phyloP scores from a whole-genome alignment of 306 rosid species.

The Carpinus viminea region DNA sequence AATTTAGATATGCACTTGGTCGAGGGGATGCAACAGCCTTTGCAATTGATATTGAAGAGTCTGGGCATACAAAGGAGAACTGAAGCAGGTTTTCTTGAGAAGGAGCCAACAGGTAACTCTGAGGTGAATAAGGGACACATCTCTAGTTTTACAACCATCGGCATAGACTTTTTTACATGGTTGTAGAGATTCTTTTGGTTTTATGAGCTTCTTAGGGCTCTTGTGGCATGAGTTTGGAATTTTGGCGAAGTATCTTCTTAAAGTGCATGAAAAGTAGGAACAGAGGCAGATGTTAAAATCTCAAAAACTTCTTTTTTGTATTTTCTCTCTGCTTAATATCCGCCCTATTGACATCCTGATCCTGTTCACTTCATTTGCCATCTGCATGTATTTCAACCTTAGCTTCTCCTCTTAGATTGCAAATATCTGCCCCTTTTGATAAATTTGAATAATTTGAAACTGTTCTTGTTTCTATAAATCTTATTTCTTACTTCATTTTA shows the following conservation, averaged over 20 bases:
- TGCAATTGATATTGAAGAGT: slow-evolving; percentile 75
- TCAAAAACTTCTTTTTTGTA: too few relatives aligned
- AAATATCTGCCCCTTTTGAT: too few relatives aligned
- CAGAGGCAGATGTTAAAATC: too few relatives aligned
- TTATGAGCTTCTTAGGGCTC: background rate
- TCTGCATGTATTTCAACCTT: too few relatives aligned
- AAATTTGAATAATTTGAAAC: too few relatives aligned
- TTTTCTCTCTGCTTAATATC: too few relatives aligned
- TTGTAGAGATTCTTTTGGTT: background rate
- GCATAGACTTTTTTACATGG: background rate
- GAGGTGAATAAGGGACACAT: background rate
- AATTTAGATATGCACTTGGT: background rate
- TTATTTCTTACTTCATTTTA: too few relatives aligned
- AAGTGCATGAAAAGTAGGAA: too few relatives aligned
- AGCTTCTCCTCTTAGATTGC: too few relatives aligned
- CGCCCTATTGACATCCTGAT: too few relatives aligned
- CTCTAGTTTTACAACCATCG: background rate
- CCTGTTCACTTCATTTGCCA: too few relatives aligned
- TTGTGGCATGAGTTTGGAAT: background rate
- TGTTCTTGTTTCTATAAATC: too few relatives aligned
- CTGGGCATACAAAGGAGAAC: slow-evolving; percentile 59
- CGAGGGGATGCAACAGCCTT: slow-evolving; percentile 66
- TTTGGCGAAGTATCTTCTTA: background rate
- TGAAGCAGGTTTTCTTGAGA: slow-evolving; percentile 38
- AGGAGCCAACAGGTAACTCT: slow-evolving; percentile 54